A percentile compares a stretch with the other conserved stretches of the same genome.
Conservation (phyloP, 768 basidiomycete genomes). For the Pleurotus giganteus region DNA sequence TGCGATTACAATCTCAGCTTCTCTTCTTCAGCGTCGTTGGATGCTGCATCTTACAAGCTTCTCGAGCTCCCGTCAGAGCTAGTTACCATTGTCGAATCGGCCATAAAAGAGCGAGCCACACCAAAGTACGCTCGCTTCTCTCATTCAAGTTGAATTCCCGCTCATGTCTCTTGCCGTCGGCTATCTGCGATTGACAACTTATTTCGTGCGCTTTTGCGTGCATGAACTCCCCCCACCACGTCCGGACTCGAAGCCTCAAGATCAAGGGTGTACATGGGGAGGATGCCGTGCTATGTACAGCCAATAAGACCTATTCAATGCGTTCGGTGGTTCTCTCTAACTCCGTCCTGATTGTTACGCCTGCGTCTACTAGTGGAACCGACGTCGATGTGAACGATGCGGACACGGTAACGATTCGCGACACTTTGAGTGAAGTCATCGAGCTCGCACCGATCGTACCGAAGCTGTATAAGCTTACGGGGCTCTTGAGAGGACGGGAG, state of each 20-base stretch:
- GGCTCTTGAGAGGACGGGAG: conserved; percentile 58
- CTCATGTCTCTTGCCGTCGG: background rate
- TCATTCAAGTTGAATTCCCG: conserved; percentile 10
- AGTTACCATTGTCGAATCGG: conserved; percentile 56
- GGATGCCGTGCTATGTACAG: conserved; percentile 88
- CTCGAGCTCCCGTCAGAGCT: conserved; percentile 75
- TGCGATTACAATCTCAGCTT: conserved; percentile 50
- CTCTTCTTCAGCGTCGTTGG: conserved; percentile 43
- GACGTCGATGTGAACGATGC: conserved; percentile 26
- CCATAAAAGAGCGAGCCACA: conserved; percentile 30
- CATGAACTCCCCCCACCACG: conserved; percentile 9
- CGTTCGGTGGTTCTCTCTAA: conserved; percentile 91
- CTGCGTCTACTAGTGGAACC: conserved; percentile 29
- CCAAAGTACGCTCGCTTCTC: conserved; percentile 27
- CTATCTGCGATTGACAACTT: too few relatives aligned
- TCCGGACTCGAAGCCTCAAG: conserved; percentile 45
- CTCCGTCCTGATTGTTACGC: conserved; percentile 72
- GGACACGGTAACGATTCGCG: conserved; percentile 65
- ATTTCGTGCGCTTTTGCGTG: too few relatives aligned
- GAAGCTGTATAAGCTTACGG: conserved; percentile 63
- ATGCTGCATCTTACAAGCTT: conserved; percentile 61
- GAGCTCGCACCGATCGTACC: conserved; percentile 82
- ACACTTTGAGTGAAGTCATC: conserved; percentile 79
- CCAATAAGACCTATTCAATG: conserved; percentile 74
- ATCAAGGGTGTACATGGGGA: conserved; percentile 83